phyloP scores from a whole-genome alignment of 192 early-diverging fungal species.

The Podila epicladia region DNA sequence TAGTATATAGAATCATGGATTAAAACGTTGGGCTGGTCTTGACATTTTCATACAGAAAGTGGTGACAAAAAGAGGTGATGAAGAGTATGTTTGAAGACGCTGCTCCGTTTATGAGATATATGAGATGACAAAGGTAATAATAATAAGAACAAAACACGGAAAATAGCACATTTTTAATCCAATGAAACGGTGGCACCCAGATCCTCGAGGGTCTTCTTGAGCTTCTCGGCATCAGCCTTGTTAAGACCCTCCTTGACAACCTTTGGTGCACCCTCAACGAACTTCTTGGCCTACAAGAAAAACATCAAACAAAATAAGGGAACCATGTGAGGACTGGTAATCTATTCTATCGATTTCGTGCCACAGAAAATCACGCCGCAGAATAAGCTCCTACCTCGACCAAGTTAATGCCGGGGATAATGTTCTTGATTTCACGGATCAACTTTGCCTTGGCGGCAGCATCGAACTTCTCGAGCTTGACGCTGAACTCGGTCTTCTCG shows the following conservation, averaged over 20 bases:
- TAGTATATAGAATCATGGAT: not conserved
- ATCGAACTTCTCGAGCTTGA: constrained; percentile 96
- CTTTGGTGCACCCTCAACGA: constrained; percentile 98
- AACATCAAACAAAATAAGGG: not conserved
- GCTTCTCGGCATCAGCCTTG: constrained; percentile 98
- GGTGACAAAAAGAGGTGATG: no score
- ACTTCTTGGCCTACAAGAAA: constrained; percentile 92
- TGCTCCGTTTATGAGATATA: not conserved
- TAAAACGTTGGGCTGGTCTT: no score
- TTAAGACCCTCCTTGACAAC: constrained; percentile 87
- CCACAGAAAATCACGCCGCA: not conserved
- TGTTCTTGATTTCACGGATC: constrained; percentile 96
- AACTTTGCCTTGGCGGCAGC: constrained; percentile 96
- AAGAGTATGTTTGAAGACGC: no score
- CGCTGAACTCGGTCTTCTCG: constrained; percentile 95
- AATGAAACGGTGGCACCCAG: constrained; percentile 93
- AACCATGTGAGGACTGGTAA: not conserved
- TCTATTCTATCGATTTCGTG: no score
- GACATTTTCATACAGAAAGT: no score
- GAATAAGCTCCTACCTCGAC: constrained; percentile 72
- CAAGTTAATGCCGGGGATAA: constrained; percentile 93
- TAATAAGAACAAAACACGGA: not conserved
- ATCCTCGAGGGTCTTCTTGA: constrained; percentile 94
- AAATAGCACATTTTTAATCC: constrained; percentile 70
- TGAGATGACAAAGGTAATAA: not conserved